A percentile compares a stretch with the other conserved stretches of the same genome.
These are phyloP conservation scores for Alternaria longipes DNA, from an alignment of 2,329 filamentous ascomycete species.

Conservation along the genomic window DNA sequence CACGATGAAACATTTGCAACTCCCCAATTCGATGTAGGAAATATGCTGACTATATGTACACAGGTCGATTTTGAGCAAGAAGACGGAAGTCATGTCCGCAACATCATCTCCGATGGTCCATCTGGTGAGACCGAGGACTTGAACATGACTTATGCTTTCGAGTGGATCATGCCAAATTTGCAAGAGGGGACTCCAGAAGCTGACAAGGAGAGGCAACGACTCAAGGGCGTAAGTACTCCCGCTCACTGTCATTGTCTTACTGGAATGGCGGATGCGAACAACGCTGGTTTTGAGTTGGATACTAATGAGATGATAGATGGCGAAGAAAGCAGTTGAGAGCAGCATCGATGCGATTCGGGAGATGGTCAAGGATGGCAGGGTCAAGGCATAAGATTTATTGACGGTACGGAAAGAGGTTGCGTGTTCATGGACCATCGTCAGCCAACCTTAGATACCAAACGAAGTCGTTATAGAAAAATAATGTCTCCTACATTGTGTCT, in stretches of 20 bases:
- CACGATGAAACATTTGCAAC: background rate
- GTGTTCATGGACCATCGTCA: background rate
- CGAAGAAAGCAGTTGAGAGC: conserved; percentile 55
- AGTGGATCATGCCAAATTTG: conserved; percentile 51
- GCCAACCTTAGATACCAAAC: background rate
- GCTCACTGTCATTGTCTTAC: background rate
- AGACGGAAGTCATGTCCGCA: conserved; percentile 55
- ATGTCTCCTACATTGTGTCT: background rate
- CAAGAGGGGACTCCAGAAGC: conserved; percentile 48
- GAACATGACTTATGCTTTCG: conserved; percentile 59
- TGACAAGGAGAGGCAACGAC: conserved; percentile 35
- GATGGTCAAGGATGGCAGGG: conserved; percentile 53
- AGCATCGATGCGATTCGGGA: conserved; percentile 55
- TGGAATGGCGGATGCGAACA: background rate
- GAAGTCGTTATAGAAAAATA: background rate
- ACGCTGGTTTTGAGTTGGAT: background rate
- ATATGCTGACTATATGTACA: conserved; percentile 21
- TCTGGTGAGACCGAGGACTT: conserved; percentile 46
- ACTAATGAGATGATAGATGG: conserved; percentile 37
- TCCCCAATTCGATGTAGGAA: background rate
- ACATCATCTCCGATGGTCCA: conserved; percentile 55
- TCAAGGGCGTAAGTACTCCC: conserved; percentile 33
- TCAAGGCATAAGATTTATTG: conserved; percentile 23
- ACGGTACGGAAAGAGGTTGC: background rate
- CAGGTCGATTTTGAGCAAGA: conserved; percentile 59